These are phyloP conservation scores for Beverwykella pulmonaria DNA, from an alignment of 495 filamentous ascomycete species.

Conservation along the genomic window DNA sequence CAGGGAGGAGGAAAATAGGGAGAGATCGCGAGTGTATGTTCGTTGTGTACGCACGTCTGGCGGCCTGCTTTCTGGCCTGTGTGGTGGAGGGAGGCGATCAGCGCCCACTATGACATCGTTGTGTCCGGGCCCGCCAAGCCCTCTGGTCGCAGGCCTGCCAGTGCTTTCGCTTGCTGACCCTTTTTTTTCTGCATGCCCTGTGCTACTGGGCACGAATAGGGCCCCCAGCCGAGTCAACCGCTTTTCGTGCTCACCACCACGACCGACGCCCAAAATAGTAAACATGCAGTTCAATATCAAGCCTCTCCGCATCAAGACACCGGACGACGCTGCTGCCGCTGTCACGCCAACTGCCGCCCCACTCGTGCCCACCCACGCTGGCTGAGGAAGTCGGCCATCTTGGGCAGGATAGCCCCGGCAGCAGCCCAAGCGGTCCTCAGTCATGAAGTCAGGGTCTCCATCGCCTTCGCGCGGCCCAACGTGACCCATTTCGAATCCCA, in stretches of 20 bases:
- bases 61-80: neutral
- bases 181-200: neutral
- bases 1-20: neutral
- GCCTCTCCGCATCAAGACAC: conserved; percentile 7
- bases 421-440: neutral
- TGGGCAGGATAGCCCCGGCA: conserved; percentile 1
- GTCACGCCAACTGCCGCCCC: neutral
- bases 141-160: neutral
- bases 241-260: neutral
- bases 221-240: neutral
- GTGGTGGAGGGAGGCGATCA: conserved; percentile 2
- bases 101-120: conserved; percentile 24
- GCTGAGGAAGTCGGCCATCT: neutral
- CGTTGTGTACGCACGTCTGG: conserved; percentile 1
- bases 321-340: neutral
- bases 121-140: neutral
- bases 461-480: conserved; percentile 4
- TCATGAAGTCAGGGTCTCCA: neutral
- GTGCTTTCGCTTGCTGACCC: neutral
- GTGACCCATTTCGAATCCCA: conserved; percentile 4
- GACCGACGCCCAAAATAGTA: neutral
- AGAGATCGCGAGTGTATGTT: neutral
- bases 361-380: neutral
- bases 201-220: neutral
- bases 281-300: neutral